phyloP scores from a whole-genome alignment of 306 rosid species.

The Phaseolus lunatus region DNA sequence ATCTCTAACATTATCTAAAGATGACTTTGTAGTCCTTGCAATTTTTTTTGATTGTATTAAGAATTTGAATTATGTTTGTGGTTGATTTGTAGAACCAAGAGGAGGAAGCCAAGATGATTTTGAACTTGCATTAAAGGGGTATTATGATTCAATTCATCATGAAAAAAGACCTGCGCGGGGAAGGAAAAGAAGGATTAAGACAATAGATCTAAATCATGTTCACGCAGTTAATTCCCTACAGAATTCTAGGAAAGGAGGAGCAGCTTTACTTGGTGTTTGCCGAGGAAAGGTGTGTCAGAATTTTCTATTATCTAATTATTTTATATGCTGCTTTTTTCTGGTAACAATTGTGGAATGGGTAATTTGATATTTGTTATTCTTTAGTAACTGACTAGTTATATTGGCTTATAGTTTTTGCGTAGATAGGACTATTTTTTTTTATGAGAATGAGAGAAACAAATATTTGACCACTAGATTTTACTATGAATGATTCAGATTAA shows the following conservation, averaged over 20 bases:
- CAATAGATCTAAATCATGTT: slow-evolving; percentile 49
- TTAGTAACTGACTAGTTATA: slow-evolving; percentile 15
- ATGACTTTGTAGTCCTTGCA: slow-evolving; percentile 39
- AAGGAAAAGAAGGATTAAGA: slow-evolving; percentile 69
- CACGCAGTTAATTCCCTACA: slow-evolving; percentile 49
- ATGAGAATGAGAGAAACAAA: not conserved
- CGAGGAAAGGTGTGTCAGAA: slow-evolving; percentile 82
- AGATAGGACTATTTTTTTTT: not conserved
- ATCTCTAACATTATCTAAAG: slow-evolving; percentile 3
- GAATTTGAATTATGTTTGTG: slow-evolving; percentile 40
- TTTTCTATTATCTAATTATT: slow-evolving; percentile 32
- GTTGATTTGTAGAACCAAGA: slow-evolving; percentile 76
- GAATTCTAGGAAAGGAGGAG: slow-evolving; percentile 70
- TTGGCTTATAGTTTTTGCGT: slow-evolving; percentile 4
- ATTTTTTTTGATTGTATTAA: slow-evolving; percentile 27
- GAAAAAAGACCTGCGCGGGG: slow-evolving; percentile 56
- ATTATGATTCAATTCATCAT: slow-evolving; percentile 69
- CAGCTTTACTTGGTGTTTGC: slow-evolving; percentile 90
- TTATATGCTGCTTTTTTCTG: slow-evolving; percentile 24
- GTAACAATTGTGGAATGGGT: slow-evolving; percentile 13
- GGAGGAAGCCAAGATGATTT: slow-evolving; percentile 91
- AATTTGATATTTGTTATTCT: slow-evolving; percentile 29
- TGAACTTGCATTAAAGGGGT: slow-evolving; percentile 77
- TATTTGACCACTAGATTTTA: not conserved
- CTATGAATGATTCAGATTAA: not conserved